Percentiles rank a stretch among this genome's conserved stretches.
Conservation (phyloP, 176 grass and related monocot genomes). For the Carex cristatella region DNA sequence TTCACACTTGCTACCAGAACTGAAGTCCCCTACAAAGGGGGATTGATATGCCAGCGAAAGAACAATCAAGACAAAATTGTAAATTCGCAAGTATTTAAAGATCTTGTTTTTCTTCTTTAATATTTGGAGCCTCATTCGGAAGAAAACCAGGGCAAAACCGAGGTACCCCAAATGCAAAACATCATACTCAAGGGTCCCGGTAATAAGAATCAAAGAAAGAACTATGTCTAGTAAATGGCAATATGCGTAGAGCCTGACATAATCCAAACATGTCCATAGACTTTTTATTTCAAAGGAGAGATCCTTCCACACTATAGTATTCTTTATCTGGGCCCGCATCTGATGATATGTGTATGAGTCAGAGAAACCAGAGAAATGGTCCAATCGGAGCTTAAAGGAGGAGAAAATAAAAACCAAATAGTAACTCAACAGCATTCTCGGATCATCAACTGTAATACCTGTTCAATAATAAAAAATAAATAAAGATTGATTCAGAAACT, state of each 20-base stretch:
- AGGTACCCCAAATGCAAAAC: slow-evolving; percentile 97
- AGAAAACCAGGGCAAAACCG: slow-evolving; percentile 95
- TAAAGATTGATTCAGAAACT: slow-evolving; percentile 9
- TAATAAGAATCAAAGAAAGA: slow-evolving; percentile 92
- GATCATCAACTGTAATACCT: slow-evolving; percentile 86
- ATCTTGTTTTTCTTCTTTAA: slow-evolving; percentile 94
- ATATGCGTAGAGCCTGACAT: slow-evolving; percentile 77
- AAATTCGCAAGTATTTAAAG: slow-evolving; percentile 88
- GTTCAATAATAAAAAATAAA: slow-evolving; percentile 24
- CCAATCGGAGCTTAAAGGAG: slow-evolving; percentile 80
- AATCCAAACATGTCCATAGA: slow-evolving; percentile 98
- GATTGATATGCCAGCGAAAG: slow-evolving; percentile 97
- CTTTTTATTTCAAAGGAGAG: slow-evolving; percentile 99
- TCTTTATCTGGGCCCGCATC: slow-evolving; percentile 81
- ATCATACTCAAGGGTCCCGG: slow-evolving; percentile 96
- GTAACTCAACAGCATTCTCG: slow-evolving; percentile 84
- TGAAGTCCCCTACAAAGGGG: slow-evolving; percentile 90
- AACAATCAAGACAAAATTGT: slow-evolving; percentile 92
- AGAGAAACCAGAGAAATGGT: slow-evolving; percentile 73
- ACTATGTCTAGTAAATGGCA: slow-evolving; percentile 98
- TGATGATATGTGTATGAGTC: slow-evolving; percentile 69
- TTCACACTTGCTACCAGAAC: slow-evolving; percentile 68
- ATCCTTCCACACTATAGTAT: slow-evolving; percentile 79
- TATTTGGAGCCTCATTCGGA: slow-evolving; percentile 97
- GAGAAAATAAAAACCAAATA: slow-evolving; percentile 94